Evolutionary conservation across 2,329 filamentous ascomycete genomes (phyloP), one percentile per base, ranked within the genome.

Genomic region (Penicillium concentricum): DNA sequence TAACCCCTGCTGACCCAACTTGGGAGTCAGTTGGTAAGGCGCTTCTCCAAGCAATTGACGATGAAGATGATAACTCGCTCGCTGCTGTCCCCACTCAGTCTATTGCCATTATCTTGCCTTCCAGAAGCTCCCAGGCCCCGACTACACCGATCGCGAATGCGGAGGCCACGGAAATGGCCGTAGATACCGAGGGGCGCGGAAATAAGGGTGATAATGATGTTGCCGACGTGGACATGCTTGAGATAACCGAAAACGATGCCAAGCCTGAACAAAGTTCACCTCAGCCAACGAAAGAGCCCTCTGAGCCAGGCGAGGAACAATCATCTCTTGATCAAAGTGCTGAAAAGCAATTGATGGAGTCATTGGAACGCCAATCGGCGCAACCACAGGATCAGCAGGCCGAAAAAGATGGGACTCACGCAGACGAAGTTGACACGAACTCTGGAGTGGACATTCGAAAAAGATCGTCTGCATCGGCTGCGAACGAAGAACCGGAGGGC

Each of bases 391-490:
- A 71, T 24, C 42, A 41, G 28, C 28, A 57, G 7, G 57, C 51
- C n/a, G 63, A 61, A 35, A 64, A 67, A 45, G 67, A 69, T 10
- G 58, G 62, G 13, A 35, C 56, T 20, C 67, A 65, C 9, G 51
- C 53, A 4, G 71, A 74, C 15, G 70, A 69, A 12, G 46, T 58
- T 5, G 71, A 74, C 7, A 54, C 62, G 28, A 78, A 76, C 51
- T 61, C 61, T 46, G 69, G 75, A n/a, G 72, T 67, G 46, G 66
- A 73, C 5, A 74, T 74, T 22, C 79, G 85, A 20, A 88, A 88
- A 69, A 77, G 85, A 55, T 87, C 84, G 3, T 83, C 82, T 15
- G 82, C 85, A 50, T 83, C 81, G 20, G 82, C 84, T 47, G 83
- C 82, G 10, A 76, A 86, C 28, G 79, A 84, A 2, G 85, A 87